Evolutionary conservation across 345 rosid genomes (phyloP), one percentile per base, ranked within the genome.

Genomic region (Boechera stricta): DNA sequence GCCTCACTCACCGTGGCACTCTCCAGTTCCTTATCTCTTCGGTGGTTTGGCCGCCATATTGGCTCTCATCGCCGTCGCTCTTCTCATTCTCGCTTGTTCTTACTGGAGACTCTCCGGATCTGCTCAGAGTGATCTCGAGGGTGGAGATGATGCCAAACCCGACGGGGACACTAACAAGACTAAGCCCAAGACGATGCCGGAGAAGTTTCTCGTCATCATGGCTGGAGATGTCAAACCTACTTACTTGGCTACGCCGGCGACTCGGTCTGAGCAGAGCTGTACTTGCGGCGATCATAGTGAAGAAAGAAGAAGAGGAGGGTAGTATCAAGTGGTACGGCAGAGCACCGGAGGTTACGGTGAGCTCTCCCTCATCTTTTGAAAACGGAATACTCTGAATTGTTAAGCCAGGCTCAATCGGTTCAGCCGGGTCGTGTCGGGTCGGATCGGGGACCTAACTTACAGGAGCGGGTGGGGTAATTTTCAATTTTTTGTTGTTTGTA

Each of bases 11-110:
- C 83, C 96, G 8, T 86, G 96, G 96, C 96, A 91, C 74, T 94
- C 98, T 21, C 98, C 98, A 1, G 91, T 94, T 38, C 97, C 98
- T 0, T 94, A 91, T 83, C 81, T 94, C 45, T 91, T 94, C 57
- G 98, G 98, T 10, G 98, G 98, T 11, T 73, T 94, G 31, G 94
- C 98, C 0, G 96, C 96, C 69, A 94, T 94, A 93, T 76, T 94
- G 2, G 97, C 93, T 47, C 83, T 94, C 61, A 90, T 91, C 16
- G 91, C 94, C 53, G 83, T 90, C 47, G 96, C 98, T 15, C 92
- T 93, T 32, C 69, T 91, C 31, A 84, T 91, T 45, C 96, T 93
- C 11, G 97, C 96, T 0, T 93, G 94, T 73, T 93, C 98, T 11
- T 91, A 86, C 83, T 93, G 91, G 98, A 86, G 82, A 63, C 86